These are phyloP conservation scores for Colletotrichum costaricense DNA, from an alignment of 2,329 filamentous ascomycete genomes.

Conservation along the genomic window DNA sequence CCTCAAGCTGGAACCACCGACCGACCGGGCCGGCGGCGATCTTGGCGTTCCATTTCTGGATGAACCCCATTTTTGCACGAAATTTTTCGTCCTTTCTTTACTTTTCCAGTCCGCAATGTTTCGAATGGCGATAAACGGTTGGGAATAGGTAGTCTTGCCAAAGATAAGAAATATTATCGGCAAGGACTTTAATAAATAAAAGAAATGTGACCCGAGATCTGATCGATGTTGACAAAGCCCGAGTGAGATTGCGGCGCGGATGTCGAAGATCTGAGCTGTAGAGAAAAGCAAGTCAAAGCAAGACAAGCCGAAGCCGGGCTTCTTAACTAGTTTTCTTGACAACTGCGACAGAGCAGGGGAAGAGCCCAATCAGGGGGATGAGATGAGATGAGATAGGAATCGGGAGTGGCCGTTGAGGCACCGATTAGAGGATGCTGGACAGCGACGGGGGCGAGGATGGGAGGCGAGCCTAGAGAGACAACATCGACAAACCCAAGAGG, in stretches of 20 bases:
- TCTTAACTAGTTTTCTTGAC: constrained; percentile 3
- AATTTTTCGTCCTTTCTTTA: constrained; percentile 17
- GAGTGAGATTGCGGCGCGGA: neutral
- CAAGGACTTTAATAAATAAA: neutral
- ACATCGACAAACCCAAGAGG: neutral
- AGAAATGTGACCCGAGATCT: neutral
- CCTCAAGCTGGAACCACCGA: constrained; percentile 82
- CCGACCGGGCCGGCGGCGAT: constrained; percentile 76
- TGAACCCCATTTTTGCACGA: constrained; percentile 56
- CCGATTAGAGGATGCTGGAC: constrained; percentile 1
- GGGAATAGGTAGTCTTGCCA: neutral
- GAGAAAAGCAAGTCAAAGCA: constrained; percentile 20
- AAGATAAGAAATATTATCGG: neutral
- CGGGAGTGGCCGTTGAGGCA: neutral
- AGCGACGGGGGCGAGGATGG: neutral
- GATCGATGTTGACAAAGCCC: neutral
- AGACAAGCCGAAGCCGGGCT: constrained; percentile 5
- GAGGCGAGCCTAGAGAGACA: constrained; percentile 12
- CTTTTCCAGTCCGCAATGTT: neutral
- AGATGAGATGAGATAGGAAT: neutral
- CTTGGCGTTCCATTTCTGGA: constrained; percentile 61
- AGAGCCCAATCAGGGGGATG: neutral
- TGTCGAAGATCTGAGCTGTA: constrained; percentile 2
- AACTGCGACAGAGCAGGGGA: neutral
- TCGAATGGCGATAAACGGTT: neutral